phyloP scores from a whole-genome alignment of 2,329 filamentous ascomycete genomes.

The Cercospora sp. region DNA sequence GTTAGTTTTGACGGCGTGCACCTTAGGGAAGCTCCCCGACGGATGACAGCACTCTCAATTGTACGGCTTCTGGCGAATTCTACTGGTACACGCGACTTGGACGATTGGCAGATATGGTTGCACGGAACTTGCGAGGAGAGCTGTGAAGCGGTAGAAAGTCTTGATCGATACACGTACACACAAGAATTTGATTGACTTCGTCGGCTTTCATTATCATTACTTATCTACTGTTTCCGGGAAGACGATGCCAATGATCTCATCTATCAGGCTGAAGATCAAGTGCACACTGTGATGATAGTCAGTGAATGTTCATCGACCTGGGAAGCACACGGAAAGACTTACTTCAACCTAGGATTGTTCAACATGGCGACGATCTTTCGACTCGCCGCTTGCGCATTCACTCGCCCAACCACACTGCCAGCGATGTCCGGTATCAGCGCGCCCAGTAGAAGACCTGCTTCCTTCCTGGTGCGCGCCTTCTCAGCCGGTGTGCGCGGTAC shows the following conservation, averaged over 20 bases:
- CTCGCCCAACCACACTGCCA: slow-evolving; percentile 86
- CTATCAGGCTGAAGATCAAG: slow-evolving; percentile 51
- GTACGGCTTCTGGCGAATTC: neutral
- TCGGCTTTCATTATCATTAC: slow-evolving; percentile 9
- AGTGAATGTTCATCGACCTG: slow-evolving; percentile 18
- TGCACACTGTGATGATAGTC: slow-evolving; percentile 45
- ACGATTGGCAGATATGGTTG: neutral
- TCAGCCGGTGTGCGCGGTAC: slow-evolving; percentile 66
- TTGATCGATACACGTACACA: neutral
- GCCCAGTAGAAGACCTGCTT: slow-evolving; percentile 84
- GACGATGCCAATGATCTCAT: slow-evolving; percentile 50
- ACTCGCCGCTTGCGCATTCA: slow-evolving; percentile 88
- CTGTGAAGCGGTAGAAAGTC: neutral
- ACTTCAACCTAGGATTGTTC: slow-evolving; percentile 90
- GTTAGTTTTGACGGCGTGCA: neutral
- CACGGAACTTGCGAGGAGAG: neutral
- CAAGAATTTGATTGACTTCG: neutral
- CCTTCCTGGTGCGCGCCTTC: slow-evolving; percentile 76
- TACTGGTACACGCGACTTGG: neutral
- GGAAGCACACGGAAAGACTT: slow-evolving; percentile 43
- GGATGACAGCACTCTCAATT: neutral
- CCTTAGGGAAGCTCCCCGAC: neutral
- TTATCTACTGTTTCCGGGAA: slow-evolving; percentile 40
- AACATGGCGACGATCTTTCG: slow-evolving; percentile 85
- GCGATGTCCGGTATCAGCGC: slow-evolving; percentile 89